Evolutionary conservation across 1,139 yeast species (phyloP), one percentile per base, ranked within the genome.

Genomic region (Starmera stellimalicola): DNA sequence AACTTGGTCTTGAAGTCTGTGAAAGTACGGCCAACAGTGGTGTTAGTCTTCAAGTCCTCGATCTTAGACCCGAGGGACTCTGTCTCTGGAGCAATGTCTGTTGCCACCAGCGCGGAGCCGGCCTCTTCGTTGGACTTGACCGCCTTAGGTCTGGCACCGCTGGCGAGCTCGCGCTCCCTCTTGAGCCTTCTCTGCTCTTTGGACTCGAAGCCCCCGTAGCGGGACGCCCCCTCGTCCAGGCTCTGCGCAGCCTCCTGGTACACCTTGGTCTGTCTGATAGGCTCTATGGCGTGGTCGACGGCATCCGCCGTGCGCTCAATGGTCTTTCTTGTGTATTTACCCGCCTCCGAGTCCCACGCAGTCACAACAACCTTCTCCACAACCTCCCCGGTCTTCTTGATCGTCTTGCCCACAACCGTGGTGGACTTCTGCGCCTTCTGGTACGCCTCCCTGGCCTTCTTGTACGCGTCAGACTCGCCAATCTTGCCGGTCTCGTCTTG

Each of bases 331-430:
- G 95, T 91, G 33, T 79, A 82, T 58, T 80, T 78, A 43, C 95
- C 91, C 31, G 91, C 83, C 23, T 91, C 87, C 2, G 96, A 85
- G 41, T 93, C 96, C 99, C 99, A 93, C 1, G 97, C 96, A 42
- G 79, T 79, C 30, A 73, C 69, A 4, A 96, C 98, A 30, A 77
- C 94, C 36, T 73, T 79, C 36, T 96, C 98, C 20, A 91, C 85
- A 24, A 79, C 93, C 50, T 82, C 85, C n/a, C 97, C 96, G 3
- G 97, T 91, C 60, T 83, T 83, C 48, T 76, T 73, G 38, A 87
- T 74, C 30, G 87, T 83, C 54, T 80, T 74, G 4, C 94, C 88
- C 8, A 95, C 84, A 27, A 87, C 87, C 29, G 88, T 73, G 14
- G 80, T 68, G 10, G 85, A 82, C 51, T 73, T 73, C 52, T 79